Base-by-base conservation (phyloP, 441 rosid genomes). In the Theobroma grandiflorum region DNA sequence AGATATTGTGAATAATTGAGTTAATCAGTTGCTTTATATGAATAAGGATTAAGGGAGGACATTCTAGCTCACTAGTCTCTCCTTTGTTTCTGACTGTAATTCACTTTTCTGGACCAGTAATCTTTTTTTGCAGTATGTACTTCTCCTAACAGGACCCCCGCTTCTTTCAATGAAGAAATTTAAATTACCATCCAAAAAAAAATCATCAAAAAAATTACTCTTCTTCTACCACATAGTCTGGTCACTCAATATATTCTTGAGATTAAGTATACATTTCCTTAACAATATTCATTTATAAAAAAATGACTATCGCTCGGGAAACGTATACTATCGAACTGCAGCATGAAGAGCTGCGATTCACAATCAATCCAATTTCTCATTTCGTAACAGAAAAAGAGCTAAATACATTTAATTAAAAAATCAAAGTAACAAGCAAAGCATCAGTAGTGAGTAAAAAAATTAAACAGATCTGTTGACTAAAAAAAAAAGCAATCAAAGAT, bases 401-500 rank as follows among this genome's bases (percentile, higher is more conserved):
- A 68, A 59, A 12, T 22, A 38, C 63, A 15, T 52, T 63, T 45
- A 79, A 18, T 18, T 9, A 55, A 42, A 4, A 45, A 65, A 15
- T 37, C 4, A 12, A 10, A 49, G 59, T 14, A 38, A 40, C 59
- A 42, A 63, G 61, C 45, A 3, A 76, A 79, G 78, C 33, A 79
- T 11, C 64, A 35, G 8, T 43, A 76, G 42, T 20, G 49, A 58
- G 20, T 49, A 15, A 72, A 79, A 20, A 18, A 26, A 26, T 26
- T 0, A 26, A 50, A 72, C 67, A 76, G 79, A 82, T 83, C 71
- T 58, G 79, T n/a, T 20, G 49, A 53, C 20, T 50, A 37, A 22
- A 38, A 61, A 42, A 10, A 7, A 8, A 52, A 18, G 20, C 64
- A 57, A 57, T 16, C 22, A 43, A 31, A 75, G 65, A 78, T 67